Percentiles rank a stretch among this genome's conserved stretches.
Evolutionary conservation across 768 basidiomycete genomes (phyloP).

Genomic region (Gymnopilus dilepis): DNA sequence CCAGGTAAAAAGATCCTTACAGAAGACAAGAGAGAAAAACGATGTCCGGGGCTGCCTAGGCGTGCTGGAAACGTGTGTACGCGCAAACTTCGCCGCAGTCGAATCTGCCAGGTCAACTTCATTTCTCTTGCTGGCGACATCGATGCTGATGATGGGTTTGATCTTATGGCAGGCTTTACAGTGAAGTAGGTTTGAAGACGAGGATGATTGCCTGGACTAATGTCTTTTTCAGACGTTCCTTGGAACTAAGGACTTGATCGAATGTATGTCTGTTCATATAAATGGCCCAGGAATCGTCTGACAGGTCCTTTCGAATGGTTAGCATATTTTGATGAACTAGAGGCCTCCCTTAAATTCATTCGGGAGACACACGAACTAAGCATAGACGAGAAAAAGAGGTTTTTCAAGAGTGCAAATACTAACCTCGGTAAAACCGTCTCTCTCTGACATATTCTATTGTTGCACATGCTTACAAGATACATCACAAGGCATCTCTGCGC

Average conservation of each 20-base stretch:
- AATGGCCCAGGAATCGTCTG: slow-evolving; percentile 1
- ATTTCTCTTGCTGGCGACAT: not conserved
- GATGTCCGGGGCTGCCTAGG: slow-evolving; percentile 89
- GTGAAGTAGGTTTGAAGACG: slow-evolving; percentile 72
- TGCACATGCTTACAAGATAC: not conserved
- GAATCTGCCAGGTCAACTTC: slow-evolving; percentile 72
- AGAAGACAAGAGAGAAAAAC: slow-evolving; percentile 68
- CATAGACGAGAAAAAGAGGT: slow-evolving; percentile 87
- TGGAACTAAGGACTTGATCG: slow-evolving; percentile 90
- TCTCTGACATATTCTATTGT: not conserved
- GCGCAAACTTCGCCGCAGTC: slow-evolving; percentile 92
- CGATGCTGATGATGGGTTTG: too few species aligned
- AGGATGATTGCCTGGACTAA: slow-evolving; percentile 6
- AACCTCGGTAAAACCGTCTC: slow-evolving; percentile 65
- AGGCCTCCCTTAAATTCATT: slow-evolving; percentile 75
- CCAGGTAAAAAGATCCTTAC: slow-evolving; percentile 79
- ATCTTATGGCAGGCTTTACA: slow-evolving; percentile 79
- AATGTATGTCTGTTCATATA: slow-evolving; percentile 54
- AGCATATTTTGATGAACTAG: slow-evolving; percentile 86
- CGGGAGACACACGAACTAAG: slow-evolving; percentile 75
- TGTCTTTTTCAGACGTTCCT: slow-evolving; percentile 71
- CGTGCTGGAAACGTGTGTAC: slow-evolving; percentile 88
- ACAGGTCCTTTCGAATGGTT: slow-evolving; percentile 19
- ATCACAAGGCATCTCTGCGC: slow-evolving; percentile 66
- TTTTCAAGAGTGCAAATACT: slow-evolving; percentile 88